Percentiles rank a stretch among this genome's conserved stretches.
Evolutionary conservation across 768 basidiomycete species (phyloP).

Genomic region (Naganishia friedmannii): DNA sequence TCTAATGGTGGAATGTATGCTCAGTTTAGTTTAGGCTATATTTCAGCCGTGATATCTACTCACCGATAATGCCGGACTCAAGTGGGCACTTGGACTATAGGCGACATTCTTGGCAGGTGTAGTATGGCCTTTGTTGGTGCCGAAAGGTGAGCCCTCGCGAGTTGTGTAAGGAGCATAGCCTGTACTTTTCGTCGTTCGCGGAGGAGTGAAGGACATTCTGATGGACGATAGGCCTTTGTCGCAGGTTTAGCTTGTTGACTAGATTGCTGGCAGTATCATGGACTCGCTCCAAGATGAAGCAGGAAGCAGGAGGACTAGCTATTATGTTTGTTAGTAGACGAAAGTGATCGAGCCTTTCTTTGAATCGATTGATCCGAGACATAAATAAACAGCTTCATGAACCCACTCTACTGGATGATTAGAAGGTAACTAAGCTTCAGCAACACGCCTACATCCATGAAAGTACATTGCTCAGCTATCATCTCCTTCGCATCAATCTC

Average conservation of each 20-base stretch:
- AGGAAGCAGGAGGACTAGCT: no score
- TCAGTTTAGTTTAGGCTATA: not conserved
- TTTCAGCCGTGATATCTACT: not conserved
- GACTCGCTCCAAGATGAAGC: no score
- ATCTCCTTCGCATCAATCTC: not conserved
- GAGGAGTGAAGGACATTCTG: conserved; percentile 8
- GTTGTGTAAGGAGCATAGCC: not conserved
- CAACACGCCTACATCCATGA: not conserved
- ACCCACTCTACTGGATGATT: no score
- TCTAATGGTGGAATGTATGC: conserved; percentile 25
- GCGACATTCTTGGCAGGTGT: conserved; percentile 17
- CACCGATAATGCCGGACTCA: conserved; percentile 19
- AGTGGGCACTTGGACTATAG: conserved; percentile 15
- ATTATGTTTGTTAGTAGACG: not conserved
- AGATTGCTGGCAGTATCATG: no score
- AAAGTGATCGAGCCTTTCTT: not conserved
- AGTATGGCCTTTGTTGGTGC: not conserved
- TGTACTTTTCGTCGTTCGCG: not conserved
- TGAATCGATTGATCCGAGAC: conserved; percentile 1
- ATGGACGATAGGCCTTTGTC: not conserved
- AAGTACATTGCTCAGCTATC: no score
- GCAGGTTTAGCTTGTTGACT: not conserved
- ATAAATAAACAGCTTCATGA: not conserved
- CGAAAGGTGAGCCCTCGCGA: conserved; percentile 7
- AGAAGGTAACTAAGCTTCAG: not conserved